Evolutionary conservation across 140 eudicot species (phyloP).

Genomic region (Bidens hawaiensis): DNA sequence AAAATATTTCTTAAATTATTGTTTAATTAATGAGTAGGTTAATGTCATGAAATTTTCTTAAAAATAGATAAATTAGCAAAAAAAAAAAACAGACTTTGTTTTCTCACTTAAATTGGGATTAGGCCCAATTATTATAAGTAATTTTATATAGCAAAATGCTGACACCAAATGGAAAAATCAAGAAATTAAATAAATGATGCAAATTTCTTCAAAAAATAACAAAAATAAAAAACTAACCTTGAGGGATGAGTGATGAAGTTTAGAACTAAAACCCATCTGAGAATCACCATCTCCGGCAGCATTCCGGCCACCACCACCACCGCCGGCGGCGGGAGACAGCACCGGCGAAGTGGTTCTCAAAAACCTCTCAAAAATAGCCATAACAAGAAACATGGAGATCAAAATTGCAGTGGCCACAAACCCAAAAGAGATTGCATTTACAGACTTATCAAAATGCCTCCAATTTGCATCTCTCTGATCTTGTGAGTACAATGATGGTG

Average conservation of each 20-base stretch:
- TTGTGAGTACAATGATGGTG: slow-evolving; percentile 53
- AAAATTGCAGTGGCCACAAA: slow-evolving; percentile 93
- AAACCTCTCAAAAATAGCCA: slow-evolving; percentile 95
- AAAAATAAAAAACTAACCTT: slow-evolving; percentile 40
- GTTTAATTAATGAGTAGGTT: too few species aligned
- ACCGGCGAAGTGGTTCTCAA: slow-evolving; percentile 66
- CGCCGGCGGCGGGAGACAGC: slow-evolving; percentile 35
- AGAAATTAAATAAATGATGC: slow-evolving; percentile 11
- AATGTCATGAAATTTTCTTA: too few species aligned
- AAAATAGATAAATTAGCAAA: too few species aligned
- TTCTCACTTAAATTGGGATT: too few species aligned
- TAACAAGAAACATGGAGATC: slow-evolving; percentile 85
- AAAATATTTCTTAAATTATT: not conserved
- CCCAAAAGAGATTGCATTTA: slow-evolving; percentile 91
- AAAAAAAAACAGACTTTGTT: too few species aligned
- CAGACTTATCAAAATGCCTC: slow-evolving; percentile 89
- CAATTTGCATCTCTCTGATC: slow-evolving; percentile 70
- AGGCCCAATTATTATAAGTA: too few species aligned
- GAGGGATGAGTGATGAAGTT: slow-evolving; percentile 47
- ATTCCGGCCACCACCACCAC: slow-evolving; percentile 39
- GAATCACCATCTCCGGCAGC: slow-evolving; percentile 33
- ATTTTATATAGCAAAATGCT: too few species aligned
- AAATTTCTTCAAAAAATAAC: not conserved
- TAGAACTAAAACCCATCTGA: slow-evolving; percentile 51
- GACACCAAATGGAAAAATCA: too few species aligned